phyloP scores from a whole-genome alignment of 2,329 filamentous ascomycete genomes.

The Plenodomus tracheiphilus region DNA sequence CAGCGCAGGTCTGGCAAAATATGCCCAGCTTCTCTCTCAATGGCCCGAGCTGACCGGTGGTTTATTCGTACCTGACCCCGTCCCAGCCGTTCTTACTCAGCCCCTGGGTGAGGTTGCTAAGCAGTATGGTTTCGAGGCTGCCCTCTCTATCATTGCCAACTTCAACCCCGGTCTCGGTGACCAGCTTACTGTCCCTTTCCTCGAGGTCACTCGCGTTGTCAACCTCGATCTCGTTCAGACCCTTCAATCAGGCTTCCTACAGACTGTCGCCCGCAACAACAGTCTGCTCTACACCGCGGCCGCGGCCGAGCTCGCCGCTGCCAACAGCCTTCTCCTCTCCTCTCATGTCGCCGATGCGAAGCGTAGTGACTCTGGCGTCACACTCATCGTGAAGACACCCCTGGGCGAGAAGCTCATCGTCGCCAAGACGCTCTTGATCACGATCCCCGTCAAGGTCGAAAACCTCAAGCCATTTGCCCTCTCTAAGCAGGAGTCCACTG shows the following conservation, averaged over 20 bases:
- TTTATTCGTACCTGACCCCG: conserved; percentile 50
- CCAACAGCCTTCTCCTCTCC: conserved; percentile 13
- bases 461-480: conserved; percentile 45
- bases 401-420: conserved; percentile 30
- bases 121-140: conserved; percentile 52
- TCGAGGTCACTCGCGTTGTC: conserved; percentile 26
- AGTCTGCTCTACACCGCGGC: conserved; percentile 23
- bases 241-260: conserved; percentile 5
- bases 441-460: conserved; percentile 46
- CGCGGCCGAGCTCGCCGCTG: conserved; percentile 7
- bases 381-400: conserved; percentile 16
- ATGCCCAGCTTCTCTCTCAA: conserved; percentile 26
- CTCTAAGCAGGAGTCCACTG: conserved; percentile 29
- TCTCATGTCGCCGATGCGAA: conserved; percentile 33
- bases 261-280: conserved; percentile 24
- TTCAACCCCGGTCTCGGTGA: conserved; percentile 32
- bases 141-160: conserved; percentile 43
- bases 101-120: conserved; percentile 54
- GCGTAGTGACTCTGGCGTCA: conserved; percentile 7
- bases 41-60: conserved; percentile 34
- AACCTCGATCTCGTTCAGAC: conserved; percentile 4
- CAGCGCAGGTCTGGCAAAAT: conserved; percentile 18
- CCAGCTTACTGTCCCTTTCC: conserved; percentile 47
- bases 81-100: conserved; percentile 54
- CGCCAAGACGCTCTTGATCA: conserved; percentile 47